Base-by-base conservation (phyloP, 345 rosid species). In the Arabidopsis arenosa region DNA sequence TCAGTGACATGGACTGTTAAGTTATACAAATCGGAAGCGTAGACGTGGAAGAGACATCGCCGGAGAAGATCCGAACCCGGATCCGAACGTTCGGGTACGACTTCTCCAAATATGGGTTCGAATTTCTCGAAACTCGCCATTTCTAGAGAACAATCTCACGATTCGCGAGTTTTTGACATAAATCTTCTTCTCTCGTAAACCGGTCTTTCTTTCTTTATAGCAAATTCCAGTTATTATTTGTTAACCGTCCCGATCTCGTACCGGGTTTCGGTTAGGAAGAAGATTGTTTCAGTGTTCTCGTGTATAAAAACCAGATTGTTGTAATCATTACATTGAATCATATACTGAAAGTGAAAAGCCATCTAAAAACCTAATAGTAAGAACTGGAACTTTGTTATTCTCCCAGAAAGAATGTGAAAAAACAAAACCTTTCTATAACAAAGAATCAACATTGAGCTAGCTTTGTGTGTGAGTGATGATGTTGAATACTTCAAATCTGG, bases 31-130 rank as follows among this genome's bases (percentile, higher is more conserved):
- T 95, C 92, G 0, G 93, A 85, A 69, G 92, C 83, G 69, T 82
- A 86, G n/a, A 89, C 84, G 54, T 89, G 85, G 79, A 82, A 85
- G 73, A 94, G 76, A 78, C 86, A 90, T 48, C 86, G 84, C 59
- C 83, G 83, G 66, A 85, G 67, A 21, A 83, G 81, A 55, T 48
- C 82, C 23, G 75, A 55, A 66, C 53, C 79, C 65, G 79, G 64
- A 56, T 66, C 75, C 40, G 82, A 41, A 79, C 85, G 83, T 68
- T 89, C 96, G 15, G 83, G 77, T 66, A 75, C 87, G 35, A 91
- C 75, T 79, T 95, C 93, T 33, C 88, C 89, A 45, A 88, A 86
- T 45, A 95, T 77, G 63, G 89, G 83, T 58, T 92, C 84, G 21
- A 90, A 92, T 5, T 73, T 80, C 59, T 88, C 89, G 41, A 88